Evolutionary conservation across 2,329 filamentous ascomycete species (phyloP).

Genomic region (Colletotrichum sp.): DNA sequence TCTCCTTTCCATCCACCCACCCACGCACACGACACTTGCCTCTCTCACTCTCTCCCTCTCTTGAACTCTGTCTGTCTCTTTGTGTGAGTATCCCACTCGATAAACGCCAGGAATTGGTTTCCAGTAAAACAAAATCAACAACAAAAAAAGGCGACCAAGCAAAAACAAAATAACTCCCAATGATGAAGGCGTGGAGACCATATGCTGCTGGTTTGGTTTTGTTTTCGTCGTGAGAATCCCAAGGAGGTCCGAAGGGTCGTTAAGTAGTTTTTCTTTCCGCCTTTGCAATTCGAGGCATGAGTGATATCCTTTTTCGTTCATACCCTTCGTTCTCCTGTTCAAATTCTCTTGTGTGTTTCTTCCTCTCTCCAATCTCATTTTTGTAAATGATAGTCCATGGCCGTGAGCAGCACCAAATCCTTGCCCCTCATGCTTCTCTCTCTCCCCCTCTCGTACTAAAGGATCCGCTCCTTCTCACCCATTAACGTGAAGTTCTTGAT

Average conservation of each 20-base stretch:
- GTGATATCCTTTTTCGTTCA: not conserved
- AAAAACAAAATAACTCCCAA: slow-evolving; percentile 17
- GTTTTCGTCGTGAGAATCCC: slow-evolving; percentile 18
- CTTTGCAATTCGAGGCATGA: not conserved
- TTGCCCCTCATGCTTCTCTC: not conserved
- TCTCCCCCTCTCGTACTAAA: not conserved
- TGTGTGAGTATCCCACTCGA: slow-evolving; percentile 13
- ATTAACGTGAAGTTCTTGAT: not conserved
- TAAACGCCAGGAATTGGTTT: slow-evolving; percentile 5
- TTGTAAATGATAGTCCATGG: slow-evolving; percentile 7
- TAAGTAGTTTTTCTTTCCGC: not conserved
- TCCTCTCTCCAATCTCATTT: slow-evolving; percentile 7
- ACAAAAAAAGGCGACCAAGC: not conserved
- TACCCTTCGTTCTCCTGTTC: not conserved
- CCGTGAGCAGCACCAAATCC: not conserved
- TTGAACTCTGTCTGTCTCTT: slow-evolving; percentile 3
- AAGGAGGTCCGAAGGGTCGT: not conserved
- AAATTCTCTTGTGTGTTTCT: not conserved
- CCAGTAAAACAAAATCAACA: not conserved
- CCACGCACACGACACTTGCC: not conserved
- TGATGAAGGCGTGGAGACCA: slow-evolving; percentile 18
- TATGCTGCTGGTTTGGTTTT: slow-evolving; percentile 13
- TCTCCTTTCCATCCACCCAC: not conserved
- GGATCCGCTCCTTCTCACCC: not conserved
- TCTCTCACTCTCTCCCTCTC: not conserved